phyloP scores from a whole-genome alignment of 148 eudicot species.

The Polygonum maritimum region DNA sequence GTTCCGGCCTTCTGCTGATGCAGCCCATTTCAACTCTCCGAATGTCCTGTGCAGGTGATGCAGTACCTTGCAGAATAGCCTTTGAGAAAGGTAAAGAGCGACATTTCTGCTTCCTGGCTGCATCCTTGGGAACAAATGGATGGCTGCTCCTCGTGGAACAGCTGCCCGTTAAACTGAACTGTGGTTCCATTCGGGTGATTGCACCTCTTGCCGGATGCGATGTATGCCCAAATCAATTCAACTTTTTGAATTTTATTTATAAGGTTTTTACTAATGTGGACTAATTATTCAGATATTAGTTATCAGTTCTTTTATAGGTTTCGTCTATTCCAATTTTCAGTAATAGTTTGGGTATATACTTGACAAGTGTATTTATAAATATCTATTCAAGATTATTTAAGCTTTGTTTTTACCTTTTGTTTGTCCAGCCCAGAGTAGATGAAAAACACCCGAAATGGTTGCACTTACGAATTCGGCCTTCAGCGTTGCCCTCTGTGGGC shows the following conservation, averaged over 20 bases:
- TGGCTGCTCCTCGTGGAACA: slow-evolving; percentile 92
- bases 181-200: slow-evolving; percentile 69
- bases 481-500: slow-evolving; percentile 42
- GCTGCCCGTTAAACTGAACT: slow-evolving; percentile 39
- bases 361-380: no score
- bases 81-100: slow-evolving; percentile 98
- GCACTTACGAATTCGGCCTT: slow-evolving; percentile 91
- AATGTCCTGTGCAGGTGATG: slow-evolving; percentile 52
- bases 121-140: slow-evolving; percentile 66
- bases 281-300: not conserved
- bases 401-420: not conserved
- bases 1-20: not conserved
- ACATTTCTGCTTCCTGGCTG: slow-evolving; percentile 61
- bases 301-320: not conserved
- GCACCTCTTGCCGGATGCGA: slow-evolving; percentile 93
- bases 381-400: no score
- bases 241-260: not conserved
- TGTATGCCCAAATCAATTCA: slow-evolving; percentile 35
- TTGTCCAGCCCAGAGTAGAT: slow-evolving; percentile 71
- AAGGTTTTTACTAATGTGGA: not conserved
- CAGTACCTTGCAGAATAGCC: slow-evolving; percentile 93
- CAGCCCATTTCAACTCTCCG: not conserved
- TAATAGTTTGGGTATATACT: no score
- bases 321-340: no score
- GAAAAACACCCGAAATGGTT: slow-evolving; percentile 87